Conservation (phyloP, 2,329 filamentous ascomycete species). For the Nemania sp. region DNA sequence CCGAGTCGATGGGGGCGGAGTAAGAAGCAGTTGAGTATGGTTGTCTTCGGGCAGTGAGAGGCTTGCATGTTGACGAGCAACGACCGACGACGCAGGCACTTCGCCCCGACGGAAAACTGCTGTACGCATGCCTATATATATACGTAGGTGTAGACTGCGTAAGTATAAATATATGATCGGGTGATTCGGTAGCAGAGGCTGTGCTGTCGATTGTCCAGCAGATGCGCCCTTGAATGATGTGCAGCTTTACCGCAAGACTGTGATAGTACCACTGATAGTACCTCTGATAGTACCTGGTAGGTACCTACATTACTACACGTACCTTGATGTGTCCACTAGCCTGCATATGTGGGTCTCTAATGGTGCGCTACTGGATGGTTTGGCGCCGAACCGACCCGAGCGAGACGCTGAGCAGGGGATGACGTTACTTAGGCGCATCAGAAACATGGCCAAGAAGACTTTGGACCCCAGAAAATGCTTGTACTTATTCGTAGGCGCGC, state of each 20-base stretch:
- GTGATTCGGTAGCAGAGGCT: conserved; percentile 2
- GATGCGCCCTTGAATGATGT: too few relatives aligned
- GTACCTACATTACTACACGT: too few relatives aligned
- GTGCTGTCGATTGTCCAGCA: too few relatives aligned
- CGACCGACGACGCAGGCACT: conserved; percentile 18
- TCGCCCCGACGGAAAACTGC: conserved; percentile 9
- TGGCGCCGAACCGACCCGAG: conserved; percentile 20
- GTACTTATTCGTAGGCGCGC: conserved; percentile 26
- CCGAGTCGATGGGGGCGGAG: not conserved
- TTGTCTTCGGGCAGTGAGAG: not conserved
- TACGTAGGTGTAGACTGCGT: too few relatives aligned
- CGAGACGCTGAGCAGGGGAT: conserved; percentile 16
- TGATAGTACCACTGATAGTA: too few relatives aligned
- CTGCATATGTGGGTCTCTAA: not conserved
- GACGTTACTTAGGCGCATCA: conserved; percentile 5
- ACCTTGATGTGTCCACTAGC: too few relatives aligned
- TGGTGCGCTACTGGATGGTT: not conserved
- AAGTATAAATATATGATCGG: not conserved
- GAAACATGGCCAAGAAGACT: not conserved
- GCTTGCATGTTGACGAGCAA: not conserved
- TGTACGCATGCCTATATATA: not conserved
- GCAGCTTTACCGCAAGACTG: too few relatives aligned
- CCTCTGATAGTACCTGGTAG: too few relatives aligned
- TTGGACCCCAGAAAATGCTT: not conserved
- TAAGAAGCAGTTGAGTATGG: not conserved